Evolutionary conservation across 306 rosid species (phyloP).

Genomic region (Corylus americana): DNA sequence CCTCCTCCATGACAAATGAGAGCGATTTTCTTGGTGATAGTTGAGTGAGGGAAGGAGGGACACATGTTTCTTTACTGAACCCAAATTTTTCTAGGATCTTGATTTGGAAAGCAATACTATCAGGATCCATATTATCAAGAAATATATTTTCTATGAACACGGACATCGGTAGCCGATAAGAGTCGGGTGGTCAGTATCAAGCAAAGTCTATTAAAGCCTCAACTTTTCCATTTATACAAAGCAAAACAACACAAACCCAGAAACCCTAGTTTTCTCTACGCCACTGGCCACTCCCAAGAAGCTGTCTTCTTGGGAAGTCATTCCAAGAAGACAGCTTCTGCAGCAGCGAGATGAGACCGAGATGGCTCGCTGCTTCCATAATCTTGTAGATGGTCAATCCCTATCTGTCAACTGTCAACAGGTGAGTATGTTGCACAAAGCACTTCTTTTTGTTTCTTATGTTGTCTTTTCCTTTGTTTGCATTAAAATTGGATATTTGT

Average conservation of each 20-base stretch:
- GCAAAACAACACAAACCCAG: too few species aligned
- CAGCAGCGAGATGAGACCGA: too few species aligned
- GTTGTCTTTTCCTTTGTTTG: too few species aligned
- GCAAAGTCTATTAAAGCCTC: conserved; percentile 33
- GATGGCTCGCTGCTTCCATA: neutral
- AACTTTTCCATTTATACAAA: too few species aligned
- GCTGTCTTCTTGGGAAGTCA: neutral
- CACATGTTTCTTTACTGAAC: conserved; percentile 52
- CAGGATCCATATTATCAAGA: conserved; percentile 36
- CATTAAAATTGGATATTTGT: too few species aligned
- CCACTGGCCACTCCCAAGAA: too few species aligned
- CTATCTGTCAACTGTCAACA: too few species aligned
- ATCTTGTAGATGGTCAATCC: too few species aligned
- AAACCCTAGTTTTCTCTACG: neutral
- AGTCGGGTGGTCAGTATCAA: conserved; percentile 46
- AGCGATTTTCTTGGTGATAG: conserved; percentile 39
- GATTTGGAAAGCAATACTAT: conserved; percentile 44
- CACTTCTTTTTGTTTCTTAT: too few species aligned
- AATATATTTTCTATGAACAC: conserved; percentile 44
- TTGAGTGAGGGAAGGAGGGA: conserved; percentile 42
- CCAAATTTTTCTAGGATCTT: conserved; percentile 61
- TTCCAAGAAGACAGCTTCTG: conserved; percentile 3
- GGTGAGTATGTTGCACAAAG: too few species aligned
- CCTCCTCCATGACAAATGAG: conserved; percentile 49
- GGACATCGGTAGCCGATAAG: conserved; percentile 40